These are phyloP conservation scores for Leccinellum luteum DNA, from an alignment of 768 basidiomycete genomes.

Conservation along the genomic window DNA sequence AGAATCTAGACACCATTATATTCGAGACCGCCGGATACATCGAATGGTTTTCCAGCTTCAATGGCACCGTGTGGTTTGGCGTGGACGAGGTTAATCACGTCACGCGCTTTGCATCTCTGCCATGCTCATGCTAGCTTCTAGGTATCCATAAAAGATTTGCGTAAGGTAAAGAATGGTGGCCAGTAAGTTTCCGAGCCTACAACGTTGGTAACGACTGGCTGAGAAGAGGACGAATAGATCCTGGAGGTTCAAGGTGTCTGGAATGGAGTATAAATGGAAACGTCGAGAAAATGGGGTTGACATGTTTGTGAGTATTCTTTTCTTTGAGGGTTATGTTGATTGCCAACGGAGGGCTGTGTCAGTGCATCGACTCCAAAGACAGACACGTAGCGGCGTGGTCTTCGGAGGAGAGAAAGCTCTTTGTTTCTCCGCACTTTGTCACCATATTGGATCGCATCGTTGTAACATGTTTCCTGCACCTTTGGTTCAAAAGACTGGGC, in stretches of 20 bases:
- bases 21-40: conserved; percentile 56
- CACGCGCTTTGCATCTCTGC: neutral
- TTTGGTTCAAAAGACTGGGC: conserved; percentile 46
- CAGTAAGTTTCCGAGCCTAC: conserved; percentile 34
- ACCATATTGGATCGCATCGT: conserved; percentile 48
- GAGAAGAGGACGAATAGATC: conserved; percentile 35
- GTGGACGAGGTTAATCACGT: conserved; percentile 38
- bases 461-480: conserved; percentile 51
- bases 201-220: neutral
- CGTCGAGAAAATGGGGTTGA: conserved; percentile 40
- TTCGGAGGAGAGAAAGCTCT: conserved; percentile 37
- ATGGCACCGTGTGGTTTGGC: conserved; percentile 48
- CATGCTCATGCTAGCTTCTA: conserved; percentile 12
- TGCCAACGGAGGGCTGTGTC: neutral
- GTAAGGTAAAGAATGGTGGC: conserved; percentile 50
- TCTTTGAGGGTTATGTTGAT: neutral
- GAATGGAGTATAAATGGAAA: conserved; percentile 59
- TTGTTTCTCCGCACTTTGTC: conserved; percentile 40
- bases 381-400: conserved; percentile 48
- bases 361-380: conserved; percentile 52
- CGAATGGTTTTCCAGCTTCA: conserved; percentile 47
- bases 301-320: conserved; percentile 40
- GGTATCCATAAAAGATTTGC: conserved; percentile 46
- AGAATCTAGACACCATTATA: conserved; percentile 39
- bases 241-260: conserved; percentile 49